Evolutionary conservation across 73 alveolate genomes (phyloP).

Genomic region (Paramecium tetraurelia): DNA sequence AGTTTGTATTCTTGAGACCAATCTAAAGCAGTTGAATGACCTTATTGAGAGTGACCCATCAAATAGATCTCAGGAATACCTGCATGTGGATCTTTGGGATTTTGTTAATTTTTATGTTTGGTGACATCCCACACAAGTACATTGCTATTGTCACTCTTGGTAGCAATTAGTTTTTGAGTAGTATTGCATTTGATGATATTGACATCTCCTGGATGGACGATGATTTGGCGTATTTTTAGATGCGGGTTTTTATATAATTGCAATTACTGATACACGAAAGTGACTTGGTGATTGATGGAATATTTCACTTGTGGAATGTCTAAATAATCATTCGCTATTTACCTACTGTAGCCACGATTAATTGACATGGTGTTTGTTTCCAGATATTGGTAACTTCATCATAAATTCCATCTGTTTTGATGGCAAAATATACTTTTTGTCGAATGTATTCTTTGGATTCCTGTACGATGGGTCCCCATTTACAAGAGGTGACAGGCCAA

Average conservation of each 20-base stretch:
- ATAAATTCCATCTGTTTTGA: slow-evolving; percentile 59
- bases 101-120: slow-evolving; percentile 35
- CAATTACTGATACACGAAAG: background rate
- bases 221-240: slow-evolving; percentile 29
- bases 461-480: slow-evolving; percentile 56
- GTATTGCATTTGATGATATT: slow-evolving; percentile 39
- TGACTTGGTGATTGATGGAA: slow-evolving; percentile 22
- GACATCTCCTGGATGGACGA: slow-evolving; percentile 65
- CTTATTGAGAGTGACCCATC: slow-evolving; percentile 44
- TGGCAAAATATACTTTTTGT: slow-evolving; percentile 57
- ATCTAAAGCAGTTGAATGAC: slow-evolving; percentile 52
- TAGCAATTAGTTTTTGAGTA: background rate
- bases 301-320: background rate
- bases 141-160: slow-evolving; percentile 47
- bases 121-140: slow-evolving; percentile 59
- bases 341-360: slow-evolving; percentile 61
- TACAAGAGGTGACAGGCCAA: slow-evolving; percentile 63
- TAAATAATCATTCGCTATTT: background rate
- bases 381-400: slow-evolving; percentile 49
- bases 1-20: slow-evolving; percentile 54
- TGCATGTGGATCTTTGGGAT: slow-evolving; percentile 55
- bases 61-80: slow-evolving; percentile 43
- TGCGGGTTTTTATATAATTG: slow-evolving; percentile 47
- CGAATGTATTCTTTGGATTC: slow-evolving; percentile 41
- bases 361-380: slow-evolving; percentile 48